phyloP scores from a whole-genome alignment of 441 rosid species.

The Codiaeum variegatum region DNA sequence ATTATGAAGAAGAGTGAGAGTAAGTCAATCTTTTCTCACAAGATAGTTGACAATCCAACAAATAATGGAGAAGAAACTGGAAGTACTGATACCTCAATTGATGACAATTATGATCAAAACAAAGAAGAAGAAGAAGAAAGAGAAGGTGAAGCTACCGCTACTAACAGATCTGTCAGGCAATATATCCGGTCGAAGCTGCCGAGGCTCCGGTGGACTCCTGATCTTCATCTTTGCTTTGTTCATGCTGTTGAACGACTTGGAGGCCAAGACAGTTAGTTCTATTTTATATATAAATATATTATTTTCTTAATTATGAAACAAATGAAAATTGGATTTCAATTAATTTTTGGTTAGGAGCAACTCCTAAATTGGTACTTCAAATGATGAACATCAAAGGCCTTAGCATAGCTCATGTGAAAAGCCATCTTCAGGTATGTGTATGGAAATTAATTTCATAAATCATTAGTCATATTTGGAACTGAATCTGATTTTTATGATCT shows the following conservation, averaged over 20 bases:
- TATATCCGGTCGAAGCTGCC: conserved; percentile 83
- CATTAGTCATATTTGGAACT: neutral
- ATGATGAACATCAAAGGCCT: conserved; percentile 83
- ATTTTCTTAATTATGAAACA: neutral
- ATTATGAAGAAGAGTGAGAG: conserved; percentile 23
- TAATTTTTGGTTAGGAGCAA: conserved; percentile 57
- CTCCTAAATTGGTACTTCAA: conserved; percentile 88
- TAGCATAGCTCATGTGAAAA: conserved; percentile 90
- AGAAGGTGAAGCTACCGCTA: neutral
- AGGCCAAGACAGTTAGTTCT: conserved; percentile 58
- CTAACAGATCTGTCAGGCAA: conserved; percentile 61
- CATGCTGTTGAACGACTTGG: conserved; percentile 86
- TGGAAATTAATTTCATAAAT: neutral
- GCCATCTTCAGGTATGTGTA: conserved; percentile 79
- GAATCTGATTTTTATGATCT: neutral
- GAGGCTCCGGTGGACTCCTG: conserved; percentile 90
- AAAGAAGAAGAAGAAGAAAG: conserved; percentile 25
- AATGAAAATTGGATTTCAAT: neutral
- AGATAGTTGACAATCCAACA: conserved; percentile 21
- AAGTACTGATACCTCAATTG: conserved; percentile 57
- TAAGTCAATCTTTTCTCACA: conserved; percentile 31
- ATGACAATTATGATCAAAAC: conserved; percentile 33
- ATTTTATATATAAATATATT: neutral
- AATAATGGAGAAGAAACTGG: conserved; percentile 24
- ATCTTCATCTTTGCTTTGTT: conserved; percentile 86